Conservation (phyloP, 305 asterid genomes). For the Euphrasia arctica region DNA sequence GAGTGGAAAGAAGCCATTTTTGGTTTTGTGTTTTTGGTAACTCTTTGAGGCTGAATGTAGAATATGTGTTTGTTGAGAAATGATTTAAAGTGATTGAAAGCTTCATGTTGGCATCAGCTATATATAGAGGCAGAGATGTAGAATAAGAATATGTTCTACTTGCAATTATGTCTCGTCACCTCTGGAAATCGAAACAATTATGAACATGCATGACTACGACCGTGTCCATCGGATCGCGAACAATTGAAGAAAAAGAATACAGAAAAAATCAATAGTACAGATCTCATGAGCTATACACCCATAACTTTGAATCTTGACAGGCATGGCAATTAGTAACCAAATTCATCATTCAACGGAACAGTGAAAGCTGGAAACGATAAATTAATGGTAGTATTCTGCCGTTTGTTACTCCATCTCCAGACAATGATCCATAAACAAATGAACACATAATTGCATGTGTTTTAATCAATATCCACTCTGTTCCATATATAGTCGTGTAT, state of each 20-base stretch:
- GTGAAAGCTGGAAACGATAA: no score
- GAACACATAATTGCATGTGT: no score
- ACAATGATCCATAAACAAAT: no score
- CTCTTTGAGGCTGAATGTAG: neutral
- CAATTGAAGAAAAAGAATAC: conserved; percentile 3
- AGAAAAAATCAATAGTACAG: conserved; percentile 3
- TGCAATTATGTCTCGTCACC: conserved; percentile 7
- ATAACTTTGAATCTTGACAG: neutral
- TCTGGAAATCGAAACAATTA: conserved; percentile 4
- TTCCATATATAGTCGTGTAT: neutral
- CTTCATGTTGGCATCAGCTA: conserved; percentile 10
- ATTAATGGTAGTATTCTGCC: no score
- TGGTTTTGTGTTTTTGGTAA: neutral
- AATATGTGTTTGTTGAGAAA: neutral
- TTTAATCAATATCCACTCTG: neutral
- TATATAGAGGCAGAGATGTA: conserved; percentile 9
- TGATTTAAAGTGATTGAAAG: conserved; percentile 5
- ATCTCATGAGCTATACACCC: neutral
- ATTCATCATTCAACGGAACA: no score
- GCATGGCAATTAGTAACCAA: no score
- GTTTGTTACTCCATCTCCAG: no score
- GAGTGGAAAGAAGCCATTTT: conserved; percentile 2
- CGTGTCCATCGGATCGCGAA: conserved; percentile 22
- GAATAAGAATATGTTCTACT: conserved; percentile 28
- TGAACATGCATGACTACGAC: conserved; percentile 18